A percentile compares a stretch with the other conserved stretches of the same genome.
These are phyloP conservation scores for Neocatenulostroma microsporum DNA, from an alignment of 2,329 filamentous ascomycete species.

Conservation along the genomic window DNA sequence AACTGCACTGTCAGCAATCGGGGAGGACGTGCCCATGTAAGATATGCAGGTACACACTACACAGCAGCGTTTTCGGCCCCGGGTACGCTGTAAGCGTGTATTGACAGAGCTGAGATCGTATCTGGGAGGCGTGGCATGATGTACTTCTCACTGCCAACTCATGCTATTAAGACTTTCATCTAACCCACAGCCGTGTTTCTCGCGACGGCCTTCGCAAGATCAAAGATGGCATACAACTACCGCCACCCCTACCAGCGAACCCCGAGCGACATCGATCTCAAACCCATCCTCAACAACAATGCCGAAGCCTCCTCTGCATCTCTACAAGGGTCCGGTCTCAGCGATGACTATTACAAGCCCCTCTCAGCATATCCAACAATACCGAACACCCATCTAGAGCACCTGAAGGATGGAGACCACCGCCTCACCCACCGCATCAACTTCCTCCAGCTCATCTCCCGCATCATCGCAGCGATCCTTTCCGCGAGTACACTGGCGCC, in stretches of 20 bases:
- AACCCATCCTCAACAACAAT: slow-evolving; percentile 4
- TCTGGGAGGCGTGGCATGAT: no score
- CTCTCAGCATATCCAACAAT: slow-evolving; percentile 1
- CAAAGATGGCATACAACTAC: slow-evolving; percentile 1
- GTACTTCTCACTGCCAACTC: no score
- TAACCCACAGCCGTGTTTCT: no score
- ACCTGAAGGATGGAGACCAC: slow-evolving; percentile 9
- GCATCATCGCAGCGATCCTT: slow-evolving; percentile 28
- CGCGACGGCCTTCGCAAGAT: no score
- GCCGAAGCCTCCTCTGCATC: background rate
- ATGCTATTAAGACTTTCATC: no score
- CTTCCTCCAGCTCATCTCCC: slow-evolving; percentile 30
- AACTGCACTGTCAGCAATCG: no score
- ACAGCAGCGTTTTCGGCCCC: no score
- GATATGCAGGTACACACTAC: no score
- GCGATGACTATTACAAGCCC: slow-evolving; percentile 4
- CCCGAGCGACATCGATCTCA: slow-evolving; percentile 4
- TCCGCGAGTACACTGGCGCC: slow-evolving; percentile 31
- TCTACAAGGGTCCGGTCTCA: background rate
- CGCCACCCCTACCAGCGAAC: background rate
- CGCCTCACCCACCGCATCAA: slow-evolving; percentile 34
- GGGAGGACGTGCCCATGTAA: no score
- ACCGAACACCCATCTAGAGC: slow-evolving; percentile 1
- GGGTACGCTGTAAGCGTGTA: no score
- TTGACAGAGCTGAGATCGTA: no score